Evolutionary conservation across 345 rosid species (phyloP), one percentile per base, ranked within the genome.

Genomic region (Rubroshorea leprosula): DNA sequence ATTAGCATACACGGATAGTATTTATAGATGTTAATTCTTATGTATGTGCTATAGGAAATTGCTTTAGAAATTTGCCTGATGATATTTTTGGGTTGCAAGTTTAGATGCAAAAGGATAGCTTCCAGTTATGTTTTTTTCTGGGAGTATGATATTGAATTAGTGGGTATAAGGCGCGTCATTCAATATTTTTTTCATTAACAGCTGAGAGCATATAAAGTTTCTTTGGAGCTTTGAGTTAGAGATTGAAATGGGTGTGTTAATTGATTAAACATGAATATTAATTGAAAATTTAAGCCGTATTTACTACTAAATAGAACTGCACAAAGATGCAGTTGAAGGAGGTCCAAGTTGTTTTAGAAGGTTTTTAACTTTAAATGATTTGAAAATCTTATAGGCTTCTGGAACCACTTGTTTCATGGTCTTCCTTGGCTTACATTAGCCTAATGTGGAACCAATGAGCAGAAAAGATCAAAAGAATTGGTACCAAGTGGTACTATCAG

Each of bases 371-470:
- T n/a, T 10, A 35, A 35, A 13, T 35, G 41, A 35, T 3, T 35
- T 35, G 7, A 35, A 8, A 6, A 35, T 35, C 41, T 35, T 35
- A 15, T 45, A 55, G 49, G 46, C 13, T 47, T 47, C 23, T 3
- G 17, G 47, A 41, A 24, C 26, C 55, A 58, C 58, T 45, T 52
- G 27, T 45, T 45, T 47, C 7, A 13, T 13, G 1, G 41, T 6
- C 12, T 8, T 1, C 12, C 12, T 35, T 35, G 12, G 9, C 12
- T 35, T 35, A 35, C 12, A 10, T 35, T 35, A 6, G 11, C 41
- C 1, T 23, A 26, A 50, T 14, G 25, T 47, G 7, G 60, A 67
- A 25, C 18, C 23, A 58, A 45, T 51, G 50, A 49, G 35, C 31
- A n/a, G 24, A 38, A 25, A 15, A 1, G 24, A 5, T 0, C 17